Percentiles rank a stretch among this genome's conserved stretches.
These are phyloP conservation scores for Penstemon newberryi DNA, from an alignment of 257 asterid species.

Conservation along the genomic window DNA sequence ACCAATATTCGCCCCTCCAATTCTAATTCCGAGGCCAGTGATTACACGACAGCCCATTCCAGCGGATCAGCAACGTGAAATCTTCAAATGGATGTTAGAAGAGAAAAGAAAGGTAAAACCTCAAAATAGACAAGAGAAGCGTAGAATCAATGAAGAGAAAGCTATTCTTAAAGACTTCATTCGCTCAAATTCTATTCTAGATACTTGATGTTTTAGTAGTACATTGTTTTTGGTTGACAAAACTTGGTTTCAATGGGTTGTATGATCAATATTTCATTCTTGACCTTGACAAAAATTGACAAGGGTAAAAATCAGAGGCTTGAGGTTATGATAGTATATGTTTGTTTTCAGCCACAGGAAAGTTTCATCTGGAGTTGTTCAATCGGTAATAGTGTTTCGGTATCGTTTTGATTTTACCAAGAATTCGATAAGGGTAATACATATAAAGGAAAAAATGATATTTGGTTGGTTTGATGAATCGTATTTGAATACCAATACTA, in stretches of 20 bases:
- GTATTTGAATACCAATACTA: too few species aligned
- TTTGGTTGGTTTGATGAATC: too few species aligned
- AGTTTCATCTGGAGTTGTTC: too few species aligned
- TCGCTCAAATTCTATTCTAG: conserved; percentile 47
- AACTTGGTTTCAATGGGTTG: conserved; percentile 15
- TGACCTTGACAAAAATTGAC: neutral
- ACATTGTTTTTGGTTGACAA: conserved; percentile 22
- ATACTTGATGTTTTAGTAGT: conserved; percentile 28
- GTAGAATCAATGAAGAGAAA: conserved; percentile 57
- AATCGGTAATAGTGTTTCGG: too few species aligned
- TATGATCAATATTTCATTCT: conserved; percentile 10
- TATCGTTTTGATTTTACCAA: too few species aligned
- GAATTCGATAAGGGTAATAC: too few species aligned
- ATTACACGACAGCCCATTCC: conserved; percentile 47
- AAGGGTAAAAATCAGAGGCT: too few species aligned
- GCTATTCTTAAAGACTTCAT: conserved; percentile 63
- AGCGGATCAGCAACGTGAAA: conserved; percentile 58
- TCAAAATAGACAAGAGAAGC: conserved; percentile 48
- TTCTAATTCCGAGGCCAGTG: conserved; percentile 40
- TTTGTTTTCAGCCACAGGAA: too few species aligned
- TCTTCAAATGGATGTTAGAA: conserved; percentile 72
- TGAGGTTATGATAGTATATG: too few species aligned
- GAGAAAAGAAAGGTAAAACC: conserved; percentile 69
- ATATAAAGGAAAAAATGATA: too few species aligned
- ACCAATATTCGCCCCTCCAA: conserved; percentile 38